Base-by-base conservation (phyloP, 495 filamentous ascomycete species). In the Cladorrhinum samala region DNA sequence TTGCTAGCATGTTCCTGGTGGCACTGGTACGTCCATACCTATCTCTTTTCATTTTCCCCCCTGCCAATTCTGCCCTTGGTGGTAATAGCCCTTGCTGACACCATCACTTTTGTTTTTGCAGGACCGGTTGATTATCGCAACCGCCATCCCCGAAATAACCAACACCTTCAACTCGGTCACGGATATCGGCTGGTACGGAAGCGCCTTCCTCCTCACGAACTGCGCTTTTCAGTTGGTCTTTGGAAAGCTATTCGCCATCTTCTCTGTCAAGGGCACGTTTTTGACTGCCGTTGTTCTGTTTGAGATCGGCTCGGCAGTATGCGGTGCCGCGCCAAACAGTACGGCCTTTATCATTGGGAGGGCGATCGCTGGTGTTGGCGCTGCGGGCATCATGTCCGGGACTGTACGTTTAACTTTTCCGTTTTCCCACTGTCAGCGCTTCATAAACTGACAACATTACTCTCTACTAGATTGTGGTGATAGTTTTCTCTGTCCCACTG, bases 181-280 rank as follows among this genome's bases (percentile, higher is more conserved):
- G 2, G 76, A 81, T 60, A 70, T 80, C 19, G 72, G 76, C 46
- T 83, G 79, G 81, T 83, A 83, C 54, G 78, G 73, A 3, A 70
- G 65, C 43, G 71, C 72, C 7, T 82, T 82, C 53, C 60, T 79
- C 27, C 57, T 83, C 69, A 59, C 72, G 39, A 67, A 62, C 60
- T 73, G 70, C 30, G 66, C 53, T 41, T 57, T 61, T 37, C 72
- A 77, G 47, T 73, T 79, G 18, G 53, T 78, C 16, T 78, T 65
- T 21, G 80, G 79, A 9, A 77, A 73, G 53, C 43, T 82, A 18
- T 83, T 76, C 60, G 71, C 68, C 27, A 67, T 69, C 43, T 77
- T 75, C 50, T 37, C 72, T 14, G 59, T 68, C 19, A 73, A 80
- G 69, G 57, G 50, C 49, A 54, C 68, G 2, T 78, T 73, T 41